Percentiles rank a stretch among this genome's conserved stretches.
phyloP scores from a whole-genome alignment of 208 protist genomes.

The Trichomonas vaginalis region DNA sequence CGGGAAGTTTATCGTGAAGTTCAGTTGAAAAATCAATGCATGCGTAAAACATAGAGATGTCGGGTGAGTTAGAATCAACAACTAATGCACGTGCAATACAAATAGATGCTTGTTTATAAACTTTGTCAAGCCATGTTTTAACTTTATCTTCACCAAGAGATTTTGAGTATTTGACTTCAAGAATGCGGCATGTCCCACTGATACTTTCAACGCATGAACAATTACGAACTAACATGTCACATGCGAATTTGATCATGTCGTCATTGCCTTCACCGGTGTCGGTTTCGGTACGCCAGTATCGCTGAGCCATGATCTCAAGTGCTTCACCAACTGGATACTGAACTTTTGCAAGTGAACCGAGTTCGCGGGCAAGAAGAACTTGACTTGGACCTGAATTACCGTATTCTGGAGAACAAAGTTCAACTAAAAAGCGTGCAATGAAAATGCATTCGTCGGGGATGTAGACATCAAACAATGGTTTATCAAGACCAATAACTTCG shows the following conservation, averaged over 20 bases:
- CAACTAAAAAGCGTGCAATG: not conserved
- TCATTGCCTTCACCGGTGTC: not conserved
- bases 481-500: not conserved
- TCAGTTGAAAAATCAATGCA: not conserved
- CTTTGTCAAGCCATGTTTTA: not conserved
- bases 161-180: not conserved
- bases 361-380: not conserved
- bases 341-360: not conserved
- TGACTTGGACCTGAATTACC: not conserved
- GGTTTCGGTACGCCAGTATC: not conserved
- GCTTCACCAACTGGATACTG: not conserved
- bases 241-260: not conserved
- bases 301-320: not conserved
- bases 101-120: not conserved
- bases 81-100: not conserved
- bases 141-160: not conserved
- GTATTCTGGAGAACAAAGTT: not conserved
- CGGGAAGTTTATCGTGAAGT: not conserved
- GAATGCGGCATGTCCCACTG: not conserved
- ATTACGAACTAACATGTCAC: not conserved
- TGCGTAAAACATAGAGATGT: not conserved
- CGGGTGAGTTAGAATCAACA: not conserved
- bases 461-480: not conserved
- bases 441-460: not conserved
- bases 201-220: not conserved